Base-by-base conservation (phyloP, 495 filamentous ascomycete species). In the Venustampulla echinocandica region DNA sequence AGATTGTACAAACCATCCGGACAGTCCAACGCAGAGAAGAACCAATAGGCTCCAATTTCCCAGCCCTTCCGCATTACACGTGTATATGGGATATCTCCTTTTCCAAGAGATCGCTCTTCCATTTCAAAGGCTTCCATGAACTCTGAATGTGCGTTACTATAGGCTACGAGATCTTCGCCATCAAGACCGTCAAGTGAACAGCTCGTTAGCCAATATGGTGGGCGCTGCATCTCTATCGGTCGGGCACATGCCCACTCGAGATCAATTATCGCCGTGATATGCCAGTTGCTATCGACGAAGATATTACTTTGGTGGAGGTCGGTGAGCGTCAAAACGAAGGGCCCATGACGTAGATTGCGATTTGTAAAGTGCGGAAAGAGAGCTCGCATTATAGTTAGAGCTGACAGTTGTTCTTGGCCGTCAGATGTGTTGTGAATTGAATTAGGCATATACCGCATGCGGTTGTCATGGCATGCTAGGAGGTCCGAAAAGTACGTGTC, bases 181-280 rank as follows among this genome's bases (percentile, higher is more conserved):
- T 37, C 37, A 27, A 66, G 33, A 1, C 46, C 15, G 45, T 66
- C 63, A 0, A 61, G 41, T 22, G 50, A 22, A 23, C 55, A 23
- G 34, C 51, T 58, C 7, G 60, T 57, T 14, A 68, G 30, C 65
- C 63, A 68, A 37, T 51, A 49, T 21, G 61, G 61, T 42, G 64
- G 57, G 36, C 46, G 47, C 6, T 60, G 47, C 55, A 64, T 60
- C 48, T 68, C 60, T 10, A 59, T 53, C 18, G 63, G 63, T 2
- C 27, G 52, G 41, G 63, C 55, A 44, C 62, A 66, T 15, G 62
- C 60, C 62, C 59, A 68, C 46, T 66, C 62, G 9, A 66, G 49
- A 39, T 68, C 61, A 5, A 68, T 43, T 1, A 64, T 27, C 10
- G 20, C 58, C n/a, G 15, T 61, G 22, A 66, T 59, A 47, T 63